Evolutionary conservation across 2,329 filamentous ascomycete genomes (phyloP), one percentile per base, ranked within the genome.

Genomic region (Corniculantispora saksenae): DNA sequence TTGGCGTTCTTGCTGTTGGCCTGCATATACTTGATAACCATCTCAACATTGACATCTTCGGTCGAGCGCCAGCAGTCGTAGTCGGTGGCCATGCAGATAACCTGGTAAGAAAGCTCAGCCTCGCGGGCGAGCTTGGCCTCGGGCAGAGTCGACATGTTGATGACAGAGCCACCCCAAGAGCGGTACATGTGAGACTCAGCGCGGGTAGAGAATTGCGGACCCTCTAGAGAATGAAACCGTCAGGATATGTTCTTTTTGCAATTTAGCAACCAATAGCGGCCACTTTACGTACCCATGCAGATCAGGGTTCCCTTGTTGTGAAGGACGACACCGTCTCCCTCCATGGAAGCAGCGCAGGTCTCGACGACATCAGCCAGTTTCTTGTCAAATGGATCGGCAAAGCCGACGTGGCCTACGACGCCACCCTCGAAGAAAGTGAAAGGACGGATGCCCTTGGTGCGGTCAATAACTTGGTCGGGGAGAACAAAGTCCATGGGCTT

Each of bases 81-180:
- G 82, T 99, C 95, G 32, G 95, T 99, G 40, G 93, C 92, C 95
- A 99, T 99, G 84, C 94, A 97, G 74, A 99, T 97, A 87, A 97
- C 96, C 82, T 97, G 93, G 80, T 98, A 98, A 43, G 91, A 91
- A 72, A 99, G 91, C 83, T 99, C 95, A 27, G 95, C 95, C 82
- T 99, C 95, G 62, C 92, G 89, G 12, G 95, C 95, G 23, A 99
- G 89, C 84, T 99, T 99, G 58, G 94, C 91, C 81, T 99, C 95
- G 23, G 95, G 95, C 19, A 99, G 85, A 17, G 90, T 91, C 53
- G 92, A 97, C 95, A 99, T 99, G 86, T 98, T 98, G 84, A 99
- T 98, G 61, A 98, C 92, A 69, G 87, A 91, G 71, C 94, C 94
- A 72, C 94, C 94, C 92, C 93, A 97, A 67, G 88, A 84, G 71